Evolutionary conservation across 2,329 filamentous ascomycete species (phyloP).

Genomic region (Hypomyces perniciosus): DNA sequence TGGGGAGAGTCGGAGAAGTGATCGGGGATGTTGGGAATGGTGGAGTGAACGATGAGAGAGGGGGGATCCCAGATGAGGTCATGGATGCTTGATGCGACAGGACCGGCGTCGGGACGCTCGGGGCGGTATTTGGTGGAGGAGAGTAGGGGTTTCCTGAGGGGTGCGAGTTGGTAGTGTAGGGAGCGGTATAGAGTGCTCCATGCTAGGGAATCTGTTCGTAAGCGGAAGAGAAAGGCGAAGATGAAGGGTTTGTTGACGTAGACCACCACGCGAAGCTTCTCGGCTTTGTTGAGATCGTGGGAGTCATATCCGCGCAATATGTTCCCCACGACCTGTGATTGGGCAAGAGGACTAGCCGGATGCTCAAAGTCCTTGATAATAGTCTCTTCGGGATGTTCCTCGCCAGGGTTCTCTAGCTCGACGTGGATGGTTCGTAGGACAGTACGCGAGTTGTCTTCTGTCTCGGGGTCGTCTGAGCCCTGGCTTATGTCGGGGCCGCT

Average conservation of each 20-base stretch:
- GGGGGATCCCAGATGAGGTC: slow-evolving; percentile 58
- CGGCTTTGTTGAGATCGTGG: slow-evolving; percentile 48
- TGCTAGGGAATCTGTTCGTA: slow-evolving; percentile 51
- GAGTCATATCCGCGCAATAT: slow-evolving; percentile 27
- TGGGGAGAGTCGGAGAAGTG: slow-evolving; percentile 23
- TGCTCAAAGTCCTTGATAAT: slow-evolving; percentile 40
- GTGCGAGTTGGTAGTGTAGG: slow-evolving; percentile 54
- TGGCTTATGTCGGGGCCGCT: slow-evolving; percentile 27
- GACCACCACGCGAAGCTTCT: slow-evolving; percentile 61
- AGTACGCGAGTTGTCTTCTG: slow-evolving; percentile 47
- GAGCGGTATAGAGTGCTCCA: slow-evolving; percentile 52
- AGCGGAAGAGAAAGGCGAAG: slow-evolving; percentile 65
- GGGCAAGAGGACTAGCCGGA: slow-evolving; percentile 26
- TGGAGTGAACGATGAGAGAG: slow-evolving; percentile 53
- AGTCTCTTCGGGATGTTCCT: slow-evolving; percentile 37
- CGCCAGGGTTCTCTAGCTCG: slow-evolving; percentile 46
- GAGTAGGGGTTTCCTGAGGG: slow-evolving; percentile 51
- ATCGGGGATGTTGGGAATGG: slow-evolving; percentile 60
- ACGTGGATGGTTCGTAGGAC: slow-evolving; percentile 61
- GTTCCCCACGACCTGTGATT: slow-evolving; percentile 30
- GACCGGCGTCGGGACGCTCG: slow-evolving; percentile 32
- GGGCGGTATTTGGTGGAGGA: slow-evolving; percentile 52
- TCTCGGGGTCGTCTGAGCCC: slow-evolving; percentile 26
- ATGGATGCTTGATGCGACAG: slow-evolving; percentile 42
- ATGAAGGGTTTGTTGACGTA: slow-evolving; percentile 72